Evolutionary conservation across 495 filamentous ascomycete species (phyloP).

Genomic region (Aspergillus ellipticus): DNA sequence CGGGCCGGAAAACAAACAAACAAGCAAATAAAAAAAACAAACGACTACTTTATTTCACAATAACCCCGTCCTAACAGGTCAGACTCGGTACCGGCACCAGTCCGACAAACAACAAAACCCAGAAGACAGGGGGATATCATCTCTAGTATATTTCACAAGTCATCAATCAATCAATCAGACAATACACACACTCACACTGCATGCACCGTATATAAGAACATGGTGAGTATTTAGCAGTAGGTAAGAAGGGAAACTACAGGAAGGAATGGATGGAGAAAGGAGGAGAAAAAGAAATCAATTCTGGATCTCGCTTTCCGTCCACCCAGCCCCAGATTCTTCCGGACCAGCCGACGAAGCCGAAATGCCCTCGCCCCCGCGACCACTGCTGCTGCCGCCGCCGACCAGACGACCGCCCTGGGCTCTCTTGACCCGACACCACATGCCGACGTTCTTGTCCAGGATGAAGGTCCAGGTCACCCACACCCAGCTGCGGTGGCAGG

Average conservation of each 20-base stretch:
- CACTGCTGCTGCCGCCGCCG: slow-evolving; percentile 43
- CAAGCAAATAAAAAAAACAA: neutral
- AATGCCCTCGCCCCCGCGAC: slow-evolving; percentile 45
- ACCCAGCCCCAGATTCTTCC: slow-evolving; percentile 41
- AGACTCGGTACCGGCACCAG: neutral
- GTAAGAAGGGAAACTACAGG: too few species aligned
- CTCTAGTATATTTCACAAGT: slow-evolving; percentile 4
- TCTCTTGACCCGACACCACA: slow-evolving; percentile 91
- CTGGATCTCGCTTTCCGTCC: slow-evolving; percentile 53
- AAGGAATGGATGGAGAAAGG: neutral
- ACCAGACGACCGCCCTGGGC: slow-evolving; percentile 72
- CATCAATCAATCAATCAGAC: slow-evolving; percentile 8
- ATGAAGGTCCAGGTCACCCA: slow-evolving; percentile 95
- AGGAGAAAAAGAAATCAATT: slow-evolving; percentile 21
- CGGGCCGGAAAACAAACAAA: neutral
- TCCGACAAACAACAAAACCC: neutral
- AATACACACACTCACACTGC: neutral
- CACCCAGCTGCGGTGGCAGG: slow-evolving; percentile 83
- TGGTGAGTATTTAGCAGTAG: too few species aligned
- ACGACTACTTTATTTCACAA: neutral
- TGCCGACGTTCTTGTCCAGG: slow-evolving; percentile 78
- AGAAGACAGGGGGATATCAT: slow-evolving; percentile 10
- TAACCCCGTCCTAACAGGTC: neutral
- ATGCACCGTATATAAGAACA: neutral
- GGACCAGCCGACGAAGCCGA: slow-evolving; percentile 37